phyloP scores from a whole-genome alignment of 495 filamentous ascomycete genomes.

The Xylaria intraflava region DNA sequence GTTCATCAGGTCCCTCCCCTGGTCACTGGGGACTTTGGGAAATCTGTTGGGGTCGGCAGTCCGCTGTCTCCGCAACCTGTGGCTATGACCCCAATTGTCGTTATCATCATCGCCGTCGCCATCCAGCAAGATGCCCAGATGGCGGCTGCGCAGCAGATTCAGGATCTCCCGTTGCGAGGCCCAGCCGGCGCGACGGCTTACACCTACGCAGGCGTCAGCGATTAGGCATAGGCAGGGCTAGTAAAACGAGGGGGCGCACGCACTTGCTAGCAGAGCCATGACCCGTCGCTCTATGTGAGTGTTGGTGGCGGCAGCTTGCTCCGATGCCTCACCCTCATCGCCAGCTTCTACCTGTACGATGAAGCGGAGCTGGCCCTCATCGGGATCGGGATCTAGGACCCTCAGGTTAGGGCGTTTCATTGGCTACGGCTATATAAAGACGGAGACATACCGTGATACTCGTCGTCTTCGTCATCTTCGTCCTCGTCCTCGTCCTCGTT shows the following conservation, averaged over 20 bases:
- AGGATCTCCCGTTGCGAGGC: constrained; percentile 42
- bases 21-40: constrained; percentile 71
- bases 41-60: constrained; percentile 43
- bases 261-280: constrained; percentile 26
- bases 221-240: not conserved
- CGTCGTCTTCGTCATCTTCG: constrained; percentile 35
- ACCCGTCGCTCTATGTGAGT: constrained; percentile 22
- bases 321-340: constrained; percentile 21
- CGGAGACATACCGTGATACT: constrained; percentile 12
- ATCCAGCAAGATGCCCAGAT: constrained; percentile 31
- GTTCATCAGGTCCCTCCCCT: constrained; percentile 69
- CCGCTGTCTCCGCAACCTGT: constrained; percentile 26
- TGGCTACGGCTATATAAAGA: not conserved
- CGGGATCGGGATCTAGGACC: constrained; percentile 21
- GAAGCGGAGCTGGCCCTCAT: constrained; percentile 26
- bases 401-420: not conserved
- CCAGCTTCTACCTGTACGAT: constrained; percentile 25
- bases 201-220: constrained; percentile 9
- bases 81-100: constrained; percentile 14
- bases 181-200: constrained; percentile 23
- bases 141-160: constrained; percentile 40
- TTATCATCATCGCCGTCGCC: constrained; percentile 36
- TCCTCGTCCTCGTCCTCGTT: constrained; percentile 36
- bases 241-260: not conserved
- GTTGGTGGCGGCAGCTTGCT: constrained; percentile 13